Percentiles rank a stretch among this genome's conserved stretches.
phyloP scores from a whole-genome alignment of 306 rosid genomes.

The Lathyrus aphaca region DNA sequence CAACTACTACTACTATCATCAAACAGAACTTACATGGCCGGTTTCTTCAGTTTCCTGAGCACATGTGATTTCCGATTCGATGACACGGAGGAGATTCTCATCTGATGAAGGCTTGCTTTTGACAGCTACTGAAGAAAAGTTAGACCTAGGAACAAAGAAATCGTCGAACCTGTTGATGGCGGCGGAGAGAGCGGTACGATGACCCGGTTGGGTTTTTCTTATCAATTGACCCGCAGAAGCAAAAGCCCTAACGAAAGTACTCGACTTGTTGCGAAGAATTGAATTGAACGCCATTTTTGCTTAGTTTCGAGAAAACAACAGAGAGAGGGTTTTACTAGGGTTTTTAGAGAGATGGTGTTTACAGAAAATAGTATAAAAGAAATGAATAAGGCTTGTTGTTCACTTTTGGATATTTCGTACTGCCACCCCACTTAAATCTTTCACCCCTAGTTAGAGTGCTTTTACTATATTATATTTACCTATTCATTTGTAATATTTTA shows the following conservation, averaged over 20 bases:
- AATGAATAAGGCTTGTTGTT: too few species aligned
- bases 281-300: slow-evolving; percentile 67
- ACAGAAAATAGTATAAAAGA: too few species aligned
- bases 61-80: slow-evolving; percentile 69
- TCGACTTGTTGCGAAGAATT: slow-evolving; percentile 68
- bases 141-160: slow-evolving; percentile 42
- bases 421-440: too few species aligned
- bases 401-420: too few species aligned
- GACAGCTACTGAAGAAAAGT: slow-evolving; percentile 53
- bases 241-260: slow-evolving; percentile 56
- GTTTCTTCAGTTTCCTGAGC: slow-evolving; percentile 66
- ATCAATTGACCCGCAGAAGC: slow-evolving; percentile 47
- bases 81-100: slow-evolving; percentile 59
- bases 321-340: slow-evolving; percentile 48
- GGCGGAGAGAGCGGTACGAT: slow-evolving; percentile 41
- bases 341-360: too few species aligned
- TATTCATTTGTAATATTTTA: too few species aligned
- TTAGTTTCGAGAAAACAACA: background rate
- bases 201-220: slow-evolving; percentile 42
- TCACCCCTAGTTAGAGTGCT: too few species aligned
- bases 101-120: slow-evolving; percentile 53
- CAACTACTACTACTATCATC: background rate
- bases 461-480: too few species aligned
- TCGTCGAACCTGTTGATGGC: slow-evolving; percentile 40
- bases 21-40: slow-evolving; percentile 47